A percentile compares a stretch with the other conserved stretches of the same genome.
phyloP scores from a whole-genome alignment of 1,284 basidiomycete species.

The Fomes fomentarius region DNA sequence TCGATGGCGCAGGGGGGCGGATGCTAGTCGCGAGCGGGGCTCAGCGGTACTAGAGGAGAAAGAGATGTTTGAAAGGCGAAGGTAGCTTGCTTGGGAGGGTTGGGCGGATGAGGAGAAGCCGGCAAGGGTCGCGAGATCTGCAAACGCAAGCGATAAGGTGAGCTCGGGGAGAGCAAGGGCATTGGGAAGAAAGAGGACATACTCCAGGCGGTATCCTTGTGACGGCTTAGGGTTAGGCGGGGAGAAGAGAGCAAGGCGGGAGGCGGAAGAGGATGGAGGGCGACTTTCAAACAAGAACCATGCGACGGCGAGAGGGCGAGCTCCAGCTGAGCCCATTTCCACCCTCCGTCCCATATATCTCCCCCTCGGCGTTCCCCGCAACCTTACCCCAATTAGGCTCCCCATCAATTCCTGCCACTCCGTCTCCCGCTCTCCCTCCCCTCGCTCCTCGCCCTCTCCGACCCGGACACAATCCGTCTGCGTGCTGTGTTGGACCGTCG shows the following conservation, averaged over 20 bases:
- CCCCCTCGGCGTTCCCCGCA: slow-evolving; percentile 14
- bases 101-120: slow-evolving; percentile 64
- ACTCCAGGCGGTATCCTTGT: slow-evolving; percentile 85
- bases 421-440: background rate
- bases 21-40: slow-evolving; percentile 38
- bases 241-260: slow-evolving; percentile 39
- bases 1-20: slow-evolving; percentile 18
- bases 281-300: slow-evolving; percentile 34
- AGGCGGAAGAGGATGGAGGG: slow-evolving; percentile 24
- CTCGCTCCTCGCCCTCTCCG: background rate
- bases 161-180: background rate
- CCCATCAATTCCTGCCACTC: background rate
- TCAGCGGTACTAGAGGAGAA: slow-evolving; percentile 49
- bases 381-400: background rate
- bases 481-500: background rate
- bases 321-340: slow-evolving; percentile 1
- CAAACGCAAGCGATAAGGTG: slow-evolving; percentile 9
- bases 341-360: slow-evolving; percentile 11
- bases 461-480: too few relatives aligned
- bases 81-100: slow-evolving; percentile 35
- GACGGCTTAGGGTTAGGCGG: slow-evolving; percentile 57
- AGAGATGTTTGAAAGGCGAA: slow-evolving; percentile 31
- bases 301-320: slow-evolving; percentile 24
- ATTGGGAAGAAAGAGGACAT: slow-evolving; percentile 27
- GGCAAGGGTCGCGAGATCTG: slow-evolving; percentile 96